Evolutionary conservation across 345 rosid species (phyloP).

Genomic region (Euphorbia pulcherrima): DNA sequence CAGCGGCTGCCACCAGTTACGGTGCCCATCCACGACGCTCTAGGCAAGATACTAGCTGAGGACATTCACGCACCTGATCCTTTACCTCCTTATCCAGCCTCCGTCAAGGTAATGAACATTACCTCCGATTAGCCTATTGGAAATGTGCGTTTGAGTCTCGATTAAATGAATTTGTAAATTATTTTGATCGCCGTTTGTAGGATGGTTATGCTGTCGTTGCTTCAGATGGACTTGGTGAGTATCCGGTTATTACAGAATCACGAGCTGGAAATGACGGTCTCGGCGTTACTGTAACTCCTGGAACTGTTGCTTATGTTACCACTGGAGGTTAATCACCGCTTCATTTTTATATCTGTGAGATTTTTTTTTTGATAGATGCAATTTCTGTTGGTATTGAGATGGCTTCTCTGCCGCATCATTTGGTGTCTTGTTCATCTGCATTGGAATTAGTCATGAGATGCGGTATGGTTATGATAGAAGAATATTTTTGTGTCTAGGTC

Average conservation of each 20-base stretch:
- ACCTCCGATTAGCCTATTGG: neutral
- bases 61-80: slow-evolving; percentile 83
- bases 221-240: slow-evolving; percentile 92
- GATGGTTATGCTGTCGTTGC: slow-evolving; percentile 96
- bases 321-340: slow-evolving; percentile 67
- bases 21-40: slow-evolving; percentile 57
- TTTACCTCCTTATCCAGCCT: slow-evolving; percentile 93
- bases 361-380: neutral
- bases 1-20: slow-evolving; percentile 51
- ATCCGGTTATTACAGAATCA: slow-evolving; percentile 79
- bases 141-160: neutral
- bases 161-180: neutral
- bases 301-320: slow-evolving; percentile 95
- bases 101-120: slow-evolving; percentile 50
- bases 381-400: neutral
- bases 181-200: slow-evolving; percentile 29
- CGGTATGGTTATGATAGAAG: neutral
- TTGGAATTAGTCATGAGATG: neutral
- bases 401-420: too few relatives aligned
- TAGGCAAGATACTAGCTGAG: slow-evolving; percentile 78
- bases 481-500: neutral
- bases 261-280: slow-evolving; percentile 95
- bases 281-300: slow-evolving; percentile 72
- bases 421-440: neutral
- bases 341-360: neutral